Evolutionary conservation across 2,329 filamentous ascomycete species (phyloP), one percentile per base, ranked within the genome.

Genomic region (Ceratocystis diversiconidia): DNA sequence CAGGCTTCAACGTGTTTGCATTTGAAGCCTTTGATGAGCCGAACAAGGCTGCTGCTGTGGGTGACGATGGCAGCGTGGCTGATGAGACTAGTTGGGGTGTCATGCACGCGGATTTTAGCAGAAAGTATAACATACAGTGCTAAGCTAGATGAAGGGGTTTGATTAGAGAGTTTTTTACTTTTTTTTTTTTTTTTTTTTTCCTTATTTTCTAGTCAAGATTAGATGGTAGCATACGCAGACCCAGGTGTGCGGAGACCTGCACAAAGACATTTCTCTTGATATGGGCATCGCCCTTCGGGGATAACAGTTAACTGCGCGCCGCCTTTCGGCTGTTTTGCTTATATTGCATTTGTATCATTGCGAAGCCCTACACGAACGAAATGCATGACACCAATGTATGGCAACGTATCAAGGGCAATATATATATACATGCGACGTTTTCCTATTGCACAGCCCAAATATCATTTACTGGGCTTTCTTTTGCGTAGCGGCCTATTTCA

Each of bases 1-100:
- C 84, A 83, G 84, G 83, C 68, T 79, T 84, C 69, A 87, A 88
- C 70, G 82, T 85, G 65, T 89, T 89, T 76, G 86, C 82, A 75
- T 89, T 89, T 70, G 86, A 89, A 78, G 85, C 85, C 55, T 88
- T 87, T 70, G 86, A 88, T 70, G 86, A 89, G 80, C 77, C 81
- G 67, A 87, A 84, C 83, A 89, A 89, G 81, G 84, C 85, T 64
- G 73, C 78, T 57, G 82, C 79, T 69, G 75, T 80, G 68, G 86
- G 86, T 70, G 80, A 86, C 72, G 83, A 85, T 71, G 86, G 86
- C 69, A 74, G 80, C 69, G 74, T 76, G 10, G 80, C 79, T 61
- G 81, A 86, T 70, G 85, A 89, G 80, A 85, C 80, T 44, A 80
- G 86, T 70, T 89, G 86, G 86, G 86, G 86, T 71, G 82, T 84